Percentiles rank a stretch among this genome's conserved stretches.
Conservation (phyloP, 2,329 filamentous ascomycete species). For the Clonostachys byssicola region DNA sequence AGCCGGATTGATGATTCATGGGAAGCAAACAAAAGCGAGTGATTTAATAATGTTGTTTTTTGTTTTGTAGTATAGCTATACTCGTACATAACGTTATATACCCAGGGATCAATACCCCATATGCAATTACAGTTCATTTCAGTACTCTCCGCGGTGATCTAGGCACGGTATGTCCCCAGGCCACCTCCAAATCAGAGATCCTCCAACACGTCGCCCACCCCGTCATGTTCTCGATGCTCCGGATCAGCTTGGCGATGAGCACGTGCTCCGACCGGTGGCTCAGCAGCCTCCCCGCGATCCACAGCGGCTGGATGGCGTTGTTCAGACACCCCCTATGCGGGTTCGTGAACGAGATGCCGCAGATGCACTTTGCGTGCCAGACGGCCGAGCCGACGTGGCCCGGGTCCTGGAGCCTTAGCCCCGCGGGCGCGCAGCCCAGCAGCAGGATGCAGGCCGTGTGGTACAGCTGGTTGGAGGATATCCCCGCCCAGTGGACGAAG, state of each 20-base stretch:
- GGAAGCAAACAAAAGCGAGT: too few species aligned
- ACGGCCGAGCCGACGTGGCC: slow-evolving; percentile 27
- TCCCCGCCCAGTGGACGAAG: slow-evolving; percentile 48
- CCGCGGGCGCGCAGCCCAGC: slow-evolving; percentile 24
- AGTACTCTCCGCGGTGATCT: slow-evolving; percentile 2
- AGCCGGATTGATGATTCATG: slow-evolving; percentile 8
- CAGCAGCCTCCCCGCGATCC: slow-evolving; percentile 49
- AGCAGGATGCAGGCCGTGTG: slow-evolving; percentile 51
- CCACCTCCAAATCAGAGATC: slow-evolving; percentile 42
- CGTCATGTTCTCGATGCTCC: slow-evolving; percentile 43
- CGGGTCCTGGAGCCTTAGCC: neutral
- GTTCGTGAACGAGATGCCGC: slow-evolving; percentile 52
- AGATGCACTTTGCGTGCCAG: slow-evolving; percentile 53
- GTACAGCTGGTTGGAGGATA: slow-evolving; percentile 53
- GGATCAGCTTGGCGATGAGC: slow-evolving; percentile 35
- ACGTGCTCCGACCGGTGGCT: slow-evolving; percentile 41
- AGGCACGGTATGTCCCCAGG: slow-evolving; percentile 28
- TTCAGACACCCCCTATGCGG: slow-evolving; percentile 50
- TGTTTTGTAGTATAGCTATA: too few species aligned
- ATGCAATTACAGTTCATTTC: neutral
- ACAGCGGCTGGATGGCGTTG: slow-evolving; percentile 54
- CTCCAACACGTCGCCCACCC: slow-evolving; percentile 51
- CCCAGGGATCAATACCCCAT: too few species aligned
- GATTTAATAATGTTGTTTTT: too few species aligned
- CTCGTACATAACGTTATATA: too few species aligned